phyloP scores from a whole-genome alignment of 495 filamentous ascomycete species.

The Penicillium coffeae region DNA sequence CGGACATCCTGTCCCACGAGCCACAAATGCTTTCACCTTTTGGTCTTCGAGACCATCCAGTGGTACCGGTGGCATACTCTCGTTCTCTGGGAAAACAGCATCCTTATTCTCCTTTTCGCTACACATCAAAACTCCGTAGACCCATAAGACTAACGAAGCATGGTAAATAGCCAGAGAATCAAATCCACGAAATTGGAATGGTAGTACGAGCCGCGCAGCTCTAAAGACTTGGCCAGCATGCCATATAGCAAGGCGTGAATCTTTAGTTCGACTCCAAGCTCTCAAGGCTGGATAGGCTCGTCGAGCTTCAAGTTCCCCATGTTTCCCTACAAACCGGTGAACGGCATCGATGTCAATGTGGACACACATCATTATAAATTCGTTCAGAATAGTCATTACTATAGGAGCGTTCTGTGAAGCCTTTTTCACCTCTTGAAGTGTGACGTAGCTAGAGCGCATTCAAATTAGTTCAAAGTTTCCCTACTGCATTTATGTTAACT shows the following conservation, averaged over 20 bases:
- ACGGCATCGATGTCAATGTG: constrained; percentile 57
- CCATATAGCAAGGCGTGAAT: constrained; percentile 52
- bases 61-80: background rate
- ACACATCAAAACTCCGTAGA: constrained; percentile 43
- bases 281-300: constrained; percentile 46
- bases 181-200: constrained; percentile 51
- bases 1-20: constrained; percentile 21
- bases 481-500: too few species aligned
- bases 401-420: constrained; percentile 2
- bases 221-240: constrained; percentile 57
- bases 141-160: constrained; percentile 54
- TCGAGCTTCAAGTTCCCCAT: constrained; percentile 54
- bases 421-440: constrained; percentile 2
- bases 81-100: constrained; percentile 9
- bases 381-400: constrained; percentile 36
- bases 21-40: constrained; percentile 33
- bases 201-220: constrained; percentile 42
- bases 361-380: constrained; percentile 53
- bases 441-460: constrained; percentile 6
- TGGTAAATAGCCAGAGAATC: constrained; percentile 54
- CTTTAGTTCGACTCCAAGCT: constrained; percentile 46
- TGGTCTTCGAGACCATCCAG: constrained; percentile 35
- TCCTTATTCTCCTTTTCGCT: constrained; percentile 8
- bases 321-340: constrained; percentile 57
- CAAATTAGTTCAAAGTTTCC: too few species aligned